These are phyloP conservation scores for Theobroma cacao DNA, from an alignment of 345 rosid species.

Conservation along the genomic window DNA sequence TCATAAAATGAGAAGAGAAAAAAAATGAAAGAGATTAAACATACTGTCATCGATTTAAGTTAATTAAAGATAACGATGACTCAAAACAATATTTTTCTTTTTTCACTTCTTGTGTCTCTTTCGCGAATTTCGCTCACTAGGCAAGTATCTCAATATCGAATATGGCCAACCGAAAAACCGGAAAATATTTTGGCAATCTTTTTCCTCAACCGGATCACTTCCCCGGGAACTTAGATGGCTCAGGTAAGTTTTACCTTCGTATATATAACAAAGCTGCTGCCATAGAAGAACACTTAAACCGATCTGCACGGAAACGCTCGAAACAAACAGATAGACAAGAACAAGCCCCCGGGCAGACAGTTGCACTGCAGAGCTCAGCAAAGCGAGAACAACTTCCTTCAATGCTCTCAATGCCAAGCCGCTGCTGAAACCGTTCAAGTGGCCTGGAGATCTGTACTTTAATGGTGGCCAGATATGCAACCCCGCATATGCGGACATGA, in stretches of 20 bases:
- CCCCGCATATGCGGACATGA: conserved; percentile 44
- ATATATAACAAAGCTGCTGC: conserved; percentile 42
- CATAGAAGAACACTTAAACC: conserved; percentile 73
- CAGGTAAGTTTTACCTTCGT: conserved; percentile 43
- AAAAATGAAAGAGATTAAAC: background rate
- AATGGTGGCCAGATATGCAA: conserved; percentile 55
- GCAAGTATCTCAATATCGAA: conserved; percentile 48
- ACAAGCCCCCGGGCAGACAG: conserved; percentile 67
- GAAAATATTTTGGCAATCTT: conserved; percentile 63
- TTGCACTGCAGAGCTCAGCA: conserved; percentile 46
- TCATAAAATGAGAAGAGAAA: too few relatives aligned
- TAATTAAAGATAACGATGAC: too few relatives aligned
- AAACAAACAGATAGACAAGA: conserved; percentile 68
- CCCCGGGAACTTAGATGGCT: conserved; percentile 61
- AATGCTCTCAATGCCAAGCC: conserved; percentile 32
- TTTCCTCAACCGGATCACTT: conserved; percentile 41
- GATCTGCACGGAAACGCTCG: conserved; percentile 64
- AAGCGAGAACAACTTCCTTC: conserved; percentile 47
- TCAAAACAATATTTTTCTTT: background rate
- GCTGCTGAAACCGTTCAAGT: conserved; percentile 14
- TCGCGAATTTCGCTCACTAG: conserved; percentile 35
- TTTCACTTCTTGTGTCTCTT: conserved; percentile 72
- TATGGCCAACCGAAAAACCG: conserved; percentile 70
- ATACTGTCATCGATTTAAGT: too few relatives aligned
- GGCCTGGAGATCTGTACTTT: conserved; percentile 11